A percentile compares a stretch with the other conserved stretches of the same genome.
phyloP scores from a whole-genome alignment of 2,329 filamentous ascomycete genomes.

The Diaporthe citri region DNA sequence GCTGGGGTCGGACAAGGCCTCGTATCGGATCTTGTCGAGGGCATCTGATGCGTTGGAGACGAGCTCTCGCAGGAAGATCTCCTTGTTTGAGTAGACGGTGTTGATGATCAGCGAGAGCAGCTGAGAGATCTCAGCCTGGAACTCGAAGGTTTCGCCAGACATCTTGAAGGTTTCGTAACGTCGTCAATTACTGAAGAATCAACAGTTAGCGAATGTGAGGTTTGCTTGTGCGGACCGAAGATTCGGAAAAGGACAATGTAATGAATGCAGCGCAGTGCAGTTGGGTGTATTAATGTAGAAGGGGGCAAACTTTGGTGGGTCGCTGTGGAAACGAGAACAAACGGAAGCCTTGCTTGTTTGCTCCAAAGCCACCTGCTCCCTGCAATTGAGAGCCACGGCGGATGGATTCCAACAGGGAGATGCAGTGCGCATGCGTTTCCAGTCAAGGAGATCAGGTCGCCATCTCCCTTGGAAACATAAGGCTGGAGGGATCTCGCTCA shows the following conservation, averaged over 20 bases:
- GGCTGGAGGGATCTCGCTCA: neutral
- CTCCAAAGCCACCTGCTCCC: neutral
- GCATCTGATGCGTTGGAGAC: constrained; percentile 99
- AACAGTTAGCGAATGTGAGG: neutral
- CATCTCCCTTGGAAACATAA: neutral
- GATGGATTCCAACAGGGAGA: neutral
- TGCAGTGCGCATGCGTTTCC: neutral
- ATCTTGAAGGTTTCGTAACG: constrained; percentile 66
- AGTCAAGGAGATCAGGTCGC: neutral
- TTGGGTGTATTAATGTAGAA: neutral
- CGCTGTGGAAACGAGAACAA: constrained; percentile 23
- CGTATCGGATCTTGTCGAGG: constrained; percentile 99
- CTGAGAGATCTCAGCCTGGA: constrained; percentile 99
- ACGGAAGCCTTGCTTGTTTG: constrained; percentile 29
- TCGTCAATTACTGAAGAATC: constrained; percentile 36
- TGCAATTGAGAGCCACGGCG: no score
- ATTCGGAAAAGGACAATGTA: neutral
- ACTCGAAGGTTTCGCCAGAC: constrained; percentile 96
- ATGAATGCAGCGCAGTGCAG: neutral
- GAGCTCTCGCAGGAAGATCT: constrained; percentile 98
- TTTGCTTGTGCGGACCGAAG: neutral
- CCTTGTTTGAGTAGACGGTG: constrained; percentile 99
- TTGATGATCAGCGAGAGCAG: constrained; percentile 99
- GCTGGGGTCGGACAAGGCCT: constrained; percentile 95
- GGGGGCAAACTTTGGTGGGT: constrained; percentile 28